These are phyloP conservation scores for Protostelium mycophagum DNA, from an alignment of 78 protist genomes.

Conservation along the genomic window DNA sequence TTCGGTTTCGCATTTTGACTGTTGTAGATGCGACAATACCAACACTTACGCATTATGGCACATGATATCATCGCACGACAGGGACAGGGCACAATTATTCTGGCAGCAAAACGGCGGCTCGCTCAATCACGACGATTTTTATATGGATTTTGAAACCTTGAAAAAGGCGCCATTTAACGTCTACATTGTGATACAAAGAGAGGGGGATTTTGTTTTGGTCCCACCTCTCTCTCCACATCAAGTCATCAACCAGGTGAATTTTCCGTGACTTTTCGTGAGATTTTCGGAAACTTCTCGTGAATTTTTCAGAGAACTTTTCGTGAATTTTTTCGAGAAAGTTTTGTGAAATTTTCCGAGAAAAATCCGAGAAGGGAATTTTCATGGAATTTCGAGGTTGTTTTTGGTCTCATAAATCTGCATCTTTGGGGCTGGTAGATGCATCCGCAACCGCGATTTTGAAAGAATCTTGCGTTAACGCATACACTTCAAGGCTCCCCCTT, in stretches of 20 bases:
- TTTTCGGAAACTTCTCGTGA: too few relatives aligned
- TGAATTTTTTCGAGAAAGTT: too few relatives aligned
- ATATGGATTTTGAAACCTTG: slow-evolving; percentile 11
- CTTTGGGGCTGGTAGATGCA: too few relatives aligned
- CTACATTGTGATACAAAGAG: slow-evolving; percentile 20
- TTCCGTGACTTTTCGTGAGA: neutral
- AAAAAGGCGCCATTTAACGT: slow-evolving; percentile 29
- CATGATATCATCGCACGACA: slow-evolving; percentile 7
- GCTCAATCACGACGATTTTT: slow-evolving; percentile 19
- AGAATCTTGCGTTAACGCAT: too few relatives aligned
- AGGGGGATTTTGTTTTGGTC: slow-evolving; percentile 38
- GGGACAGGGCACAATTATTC: slow-evolving; percentile 14
- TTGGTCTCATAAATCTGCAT: too few relatives aligned
- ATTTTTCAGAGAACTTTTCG: too few relatives aligned
- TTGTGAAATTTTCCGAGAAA: too few relatives aligned
- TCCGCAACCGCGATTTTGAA: too few relatives aligned
- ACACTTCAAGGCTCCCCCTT: too few relatives aligned
- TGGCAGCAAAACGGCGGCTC: slow-evolving; percentile 43
- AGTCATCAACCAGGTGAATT: slow-evolving; percentile 15
- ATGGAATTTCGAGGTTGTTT: too few relatives aligned
- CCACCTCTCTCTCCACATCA: slow-evolving; percentile 55
- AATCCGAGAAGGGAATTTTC: too few relatives aligned
- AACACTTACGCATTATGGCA: slow-evolving; percentile 31
- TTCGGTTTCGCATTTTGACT: too few relatives aligned
- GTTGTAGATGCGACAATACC: neutral